Percentiles rank a stretch among this genome's conserved stretches.
These are phyloP conservation scores for Acephala macrosclerotiorum DNA, from an alignment of 2,329 filamentous ascomycete species.

Conservation along the genomic window DNA sequence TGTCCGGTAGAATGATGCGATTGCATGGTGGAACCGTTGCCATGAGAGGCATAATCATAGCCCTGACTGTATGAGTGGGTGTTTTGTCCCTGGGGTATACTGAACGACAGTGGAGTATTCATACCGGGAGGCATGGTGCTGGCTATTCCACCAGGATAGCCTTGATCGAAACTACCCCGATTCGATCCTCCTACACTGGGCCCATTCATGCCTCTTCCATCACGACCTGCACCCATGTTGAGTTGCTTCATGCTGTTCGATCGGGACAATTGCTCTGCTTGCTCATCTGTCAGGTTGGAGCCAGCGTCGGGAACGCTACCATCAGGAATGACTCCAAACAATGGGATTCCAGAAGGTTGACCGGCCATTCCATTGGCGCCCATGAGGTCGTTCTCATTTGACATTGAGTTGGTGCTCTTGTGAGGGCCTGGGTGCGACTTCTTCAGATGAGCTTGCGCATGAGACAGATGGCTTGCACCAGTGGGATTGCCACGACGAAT, in stretches of 20 bases:
- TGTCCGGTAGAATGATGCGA: constrained; percentile 52
- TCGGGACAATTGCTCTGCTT: constrained; percentile 67
- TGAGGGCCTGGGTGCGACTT: constrained; percentile 68
- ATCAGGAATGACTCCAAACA: constrained; percentile 62
- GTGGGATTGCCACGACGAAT: constrained; percentile 95
- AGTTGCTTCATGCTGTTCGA: constrained; percentile 67
- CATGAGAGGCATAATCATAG: constrained; percentile 45
- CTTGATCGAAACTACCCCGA: constrained; percentile 56
- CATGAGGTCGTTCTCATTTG: constrained; percentile 68
- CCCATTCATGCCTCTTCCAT: constrained; percentile 63
- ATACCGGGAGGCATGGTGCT: constrained; percentile 68
- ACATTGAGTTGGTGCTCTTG: constrained; percentile 59
- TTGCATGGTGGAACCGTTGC: constrained; percentile 42
- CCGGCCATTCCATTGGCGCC: constrained; percentile 67
- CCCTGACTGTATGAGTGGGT: constrained; percentile 51
- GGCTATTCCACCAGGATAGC: constrained; percentile 64
- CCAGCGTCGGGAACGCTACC: constrained; percentile 42
- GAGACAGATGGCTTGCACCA: constrained; percentile 91
- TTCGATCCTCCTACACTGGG: constrained; percentile 58
- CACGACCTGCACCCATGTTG: constrained; percentile 61
- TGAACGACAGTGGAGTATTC: constrained; percentile 68
- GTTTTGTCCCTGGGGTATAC: constrained; percentile 67
- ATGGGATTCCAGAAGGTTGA: constrained; percentile 64
- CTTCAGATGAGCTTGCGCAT: constrained; percentile 89
- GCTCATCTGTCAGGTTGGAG: constrained; percentile 61